A percentile compares a stretch with the other conserved stretches of the same genome.
Conservation (phyloP, 2,329 filamentous ascomycete species). For the Cytospora paraplurivora region DNA sequence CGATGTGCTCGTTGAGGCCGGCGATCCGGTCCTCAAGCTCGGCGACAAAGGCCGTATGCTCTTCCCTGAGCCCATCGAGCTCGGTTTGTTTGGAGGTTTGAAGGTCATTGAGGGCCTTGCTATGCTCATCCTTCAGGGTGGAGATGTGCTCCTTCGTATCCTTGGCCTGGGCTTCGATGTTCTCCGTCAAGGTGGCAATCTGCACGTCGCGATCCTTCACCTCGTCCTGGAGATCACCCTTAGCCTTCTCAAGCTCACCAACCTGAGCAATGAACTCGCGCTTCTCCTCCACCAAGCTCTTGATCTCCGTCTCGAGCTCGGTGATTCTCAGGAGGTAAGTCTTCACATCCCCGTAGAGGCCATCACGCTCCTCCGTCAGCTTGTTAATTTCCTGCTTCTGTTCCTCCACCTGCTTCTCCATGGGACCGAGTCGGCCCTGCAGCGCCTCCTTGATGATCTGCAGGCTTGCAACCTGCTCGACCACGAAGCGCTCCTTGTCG, state of each 20-base stretch:
- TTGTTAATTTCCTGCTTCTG: slow-evolving; percentile 24
- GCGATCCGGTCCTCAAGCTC: slow-evolving; percentile 24
- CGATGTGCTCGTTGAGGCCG: slow-evolving; percentile 25
- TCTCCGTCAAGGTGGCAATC: slow-evolving; percentile 12
- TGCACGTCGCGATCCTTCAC: slow-evolving; percentile 21
- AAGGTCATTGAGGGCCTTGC: slow-evolving; percentile 21
- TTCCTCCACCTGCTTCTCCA: slow-evolving; percentile 30
- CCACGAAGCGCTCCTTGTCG: slow-evolving; percentile 28
- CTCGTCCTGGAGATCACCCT: slow-evolving; percentile 9
- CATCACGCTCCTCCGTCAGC: slow-evolving; percentile 22
- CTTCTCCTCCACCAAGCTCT: slow-evolving; percentile 25
- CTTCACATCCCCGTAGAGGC: slow-evolving; percentile 24
- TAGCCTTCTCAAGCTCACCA: slow-evolving; percentile 28
- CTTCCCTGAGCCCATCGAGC: slow-evolving; percentile 11
- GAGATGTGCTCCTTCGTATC: slow-evolving; percentile 23
- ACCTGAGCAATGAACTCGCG: slow-evolving; percentile 23
- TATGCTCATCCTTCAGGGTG: slow-evolving; percentile 22
- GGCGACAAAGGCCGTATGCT: slow-evolving; percentile 16
- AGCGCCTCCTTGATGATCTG: slow-evolving; percentile 30
- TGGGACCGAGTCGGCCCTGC: slow-evolving; percentile 28
- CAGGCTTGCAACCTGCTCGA: slow-evolving; percentile 29
- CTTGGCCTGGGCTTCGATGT: slow-evolving; percentile 18
- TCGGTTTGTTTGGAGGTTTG: slow-evolving; percentile 15
- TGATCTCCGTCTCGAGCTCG: slow-evolving; percentile 30
- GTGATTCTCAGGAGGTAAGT: slow-evolving; percentile 28